These are phyloP conservation scores for Zhuliangozyma parablackwelliae DNA, from an alignment of 1,139 yeast genomes.

Conservation along the genomic window DNA sequence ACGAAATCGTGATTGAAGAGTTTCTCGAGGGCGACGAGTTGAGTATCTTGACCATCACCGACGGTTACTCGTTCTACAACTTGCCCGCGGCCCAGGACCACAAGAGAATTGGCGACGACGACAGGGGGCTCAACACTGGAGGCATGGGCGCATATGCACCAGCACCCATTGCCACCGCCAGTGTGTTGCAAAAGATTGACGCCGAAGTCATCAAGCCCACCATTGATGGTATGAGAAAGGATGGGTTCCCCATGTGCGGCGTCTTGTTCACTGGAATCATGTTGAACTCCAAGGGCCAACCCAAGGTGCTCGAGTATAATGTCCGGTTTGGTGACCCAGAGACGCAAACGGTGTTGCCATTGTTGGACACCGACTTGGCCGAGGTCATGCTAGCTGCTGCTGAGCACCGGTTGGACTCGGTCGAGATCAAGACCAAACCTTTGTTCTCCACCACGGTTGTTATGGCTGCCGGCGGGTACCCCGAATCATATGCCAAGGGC, in stretches of 20 bases:
- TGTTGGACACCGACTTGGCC: slow-evolving; percentile 87
- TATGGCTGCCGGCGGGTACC: slow-evolving; percentile 96
- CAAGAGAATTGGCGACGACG: slow-evolving; percentile 91
- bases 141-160: slow-evolving; percentile 99
- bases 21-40: slow-evolving; percentile 95
- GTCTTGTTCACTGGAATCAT: slow-evolving; percentile 95
- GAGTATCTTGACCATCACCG: slow-evolving; percentile 86
- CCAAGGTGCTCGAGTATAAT: slow-evolving; percentile 93
- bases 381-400: slow-evolving; percentile 91
- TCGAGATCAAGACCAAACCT: slow-evolving; percentile 56
- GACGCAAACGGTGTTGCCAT: slow-evolving; percentile 92
- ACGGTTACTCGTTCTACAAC: slow-evolving; percentile 87
- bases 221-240: slow-evolving; percentile 93
- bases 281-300: slow-evolving; percentile 73
- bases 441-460: slow-evolving; percentile 87
- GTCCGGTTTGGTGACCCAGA: slow-evolving; percentile 99
- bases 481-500: slow-evolving; percentile 80
- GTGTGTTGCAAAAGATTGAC: slow-evolving; percentile 65
- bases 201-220: slow-evolving; percentile 79
- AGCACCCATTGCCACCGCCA: slow-evolving; percentile 83
- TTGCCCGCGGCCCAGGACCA: slow-evolving; percentile 99
- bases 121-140: slow-evolving; percentile 92
- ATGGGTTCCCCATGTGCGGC: slow-evolving; percentile 94
- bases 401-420: slow-evolving; percentile 89
- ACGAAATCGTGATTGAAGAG: slow-evolving; percentile 95